These are phyloP conservation scores for Suillus sp. DNA, from an alignment of 768 basidiomycete species.

Conservation along the genomic window DNA sequence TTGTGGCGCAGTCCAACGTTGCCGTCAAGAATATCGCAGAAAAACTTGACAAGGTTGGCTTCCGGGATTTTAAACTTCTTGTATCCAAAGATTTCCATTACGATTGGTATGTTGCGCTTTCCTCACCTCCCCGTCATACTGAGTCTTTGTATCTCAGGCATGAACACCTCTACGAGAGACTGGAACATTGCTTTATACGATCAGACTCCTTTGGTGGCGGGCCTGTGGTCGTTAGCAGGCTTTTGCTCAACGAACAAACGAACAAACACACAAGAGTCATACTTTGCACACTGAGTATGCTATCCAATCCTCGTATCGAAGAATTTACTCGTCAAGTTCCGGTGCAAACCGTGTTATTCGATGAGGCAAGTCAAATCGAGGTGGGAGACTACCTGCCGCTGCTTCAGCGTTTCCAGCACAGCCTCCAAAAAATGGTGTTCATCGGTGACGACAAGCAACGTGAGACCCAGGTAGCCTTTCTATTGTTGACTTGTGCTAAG, in stretches of 20 bases:
- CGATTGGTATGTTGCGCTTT: conserved; percentile 39
- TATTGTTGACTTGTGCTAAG: conserved; percentile 6
- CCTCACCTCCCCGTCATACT: neutral
- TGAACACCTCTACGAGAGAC: conserved; percentile 46
- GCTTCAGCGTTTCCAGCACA: conserved; percentile 27
- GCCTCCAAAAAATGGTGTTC: conserved; percentile 39
- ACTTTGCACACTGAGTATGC: conserved; percentile 51
- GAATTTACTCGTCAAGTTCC: conserved; percentile 32
- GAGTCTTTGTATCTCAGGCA: conserved; percentile 40
- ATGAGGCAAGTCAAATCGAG: conserved; percentile 52
- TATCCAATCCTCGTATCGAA: conserved; percentile 32
- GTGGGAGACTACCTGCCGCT: conserved; percentile 42
- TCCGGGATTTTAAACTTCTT: conserved; percentile 41
- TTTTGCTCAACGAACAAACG: conserved; percentile 25
- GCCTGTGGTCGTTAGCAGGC: conserved; percentile 20
- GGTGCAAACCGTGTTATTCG: conserved; percentile 42
- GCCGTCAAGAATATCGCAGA: conserved; percentile 57
- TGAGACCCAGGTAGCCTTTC: conserved; percentile 15
- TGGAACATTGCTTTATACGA: conserved; percentile 39
- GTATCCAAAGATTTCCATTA: conserved; percentile 49
- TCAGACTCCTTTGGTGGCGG: conserved; percentile 33
- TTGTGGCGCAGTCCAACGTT: conserved; percentile 52
- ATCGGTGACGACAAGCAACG: conserved; percentile 44
- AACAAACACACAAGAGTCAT: conserved; percentile 32
- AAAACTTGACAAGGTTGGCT: conserved; percentile 37